These are phyloP conservation scores for Cyphellophora attinorum DNA, from an alignment of 2,329 filamentous ascomycete genomes.

Conservation along the genomic window DNA sequence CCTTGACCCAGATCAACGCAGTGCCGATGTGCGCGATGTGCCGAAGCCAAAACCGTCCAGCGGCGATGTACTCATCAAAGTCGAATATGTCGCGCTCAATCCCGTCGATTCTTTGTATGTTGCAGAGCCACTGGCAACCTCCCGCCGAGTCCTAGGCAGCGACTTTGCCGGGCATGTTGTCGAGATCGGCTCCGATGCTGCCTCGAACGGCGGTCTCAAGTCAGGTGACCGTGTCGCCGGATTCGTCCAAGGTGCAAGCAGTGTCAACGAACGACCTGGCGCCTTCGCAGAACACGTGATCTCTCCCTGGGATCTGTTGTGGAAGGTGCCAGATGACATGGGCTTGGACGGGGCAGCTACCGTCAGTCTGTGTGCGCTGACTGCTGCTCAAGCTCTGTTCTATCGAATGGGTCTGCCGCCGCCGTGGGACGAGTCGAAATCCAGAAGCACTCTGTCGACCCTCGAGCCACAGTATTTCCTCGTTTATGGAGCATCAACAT, in stretches of 20 bases:
- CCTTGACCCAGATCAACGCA: neutral
- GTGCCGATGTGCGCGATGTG: neutral
- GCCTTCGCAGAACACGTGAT: too few species aligned
- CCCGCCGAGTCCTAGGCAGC: conserved; percentile 6
- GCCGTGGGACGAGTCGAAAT: neutral
- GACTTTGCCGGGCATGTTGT: conserved; percentile 6
- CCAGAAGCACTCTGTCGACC: conserved; percentile 3
- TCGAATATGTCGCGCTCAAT: conserved; percentile 14
- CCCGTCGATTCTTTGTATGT: conserved; percentile 12
- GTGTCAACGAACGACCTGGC: too few species aligned
- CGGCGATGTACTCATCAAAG: conserved; percentile 12
- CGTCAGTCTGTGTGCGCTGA: too few species aligned
- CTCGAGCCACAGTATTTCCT: conserved; percentile 12
- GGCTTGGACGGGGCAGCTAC: too few species aligned
- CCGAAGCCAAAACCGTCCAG: conserved; percentile 6
- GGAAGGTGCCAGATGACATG: too few species aligned
- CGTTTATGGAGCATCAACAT: conserved; percentile 25
- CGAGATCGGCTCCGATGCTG: too few species aligned
- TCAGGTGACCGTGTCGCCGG: too few species aligned
- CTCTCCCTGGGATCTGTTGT: too few species aligned
- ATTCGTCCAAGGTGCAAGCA: too few species aligned
- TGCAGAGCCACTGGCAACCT: conserved; percentile 3
- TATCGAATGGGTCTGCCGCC: too few species aligned
- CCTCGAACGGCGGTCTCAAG: too few species aligned
- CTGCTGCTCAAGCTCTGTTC: too few species aligned